Evolutionary conservation across 1,139 yeast species (phyloP).

Genomic region (Pichia sp.): DNA sequence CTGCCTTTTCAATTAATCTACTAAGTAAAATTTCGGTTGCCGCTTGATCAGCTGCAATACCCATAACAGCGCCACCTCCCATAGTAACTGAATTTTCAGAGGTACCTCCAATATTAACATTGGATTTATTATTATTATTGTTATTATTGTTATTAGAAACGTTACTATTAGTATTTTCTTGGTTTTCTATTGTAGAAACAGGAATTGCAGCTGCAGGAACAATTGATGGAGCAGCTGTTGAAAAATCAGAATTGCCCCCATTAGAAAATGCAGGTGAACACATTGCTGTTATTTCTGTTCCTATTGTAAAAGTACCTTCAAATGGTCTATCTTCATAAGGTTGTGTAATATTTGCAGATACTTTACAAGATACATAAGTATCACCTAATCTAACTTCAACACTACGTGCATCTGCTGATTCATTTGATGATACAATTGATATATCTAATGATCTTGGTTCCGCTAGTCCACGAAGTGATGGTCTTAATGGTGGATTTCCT

Average conservation of each 20-base stretch:
- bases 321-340: constrained; percentile 92
- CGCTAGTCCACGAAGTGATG: constrained; percentile 14
- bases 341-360: constrained; percentile 70
- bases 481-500: constrained; percentile 14
- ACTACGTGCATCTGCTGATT: constrained; percentile 45
- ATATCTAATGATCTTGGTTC: constrained; percentile 37
- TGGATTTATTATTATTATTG: not conserved
- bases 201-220: constrained; percentile 13
- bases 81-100: constrained; percentile 7
- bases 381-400: constrained; percentile 72
- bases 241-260: constrained; percentile 34
- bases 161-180: not conserved
- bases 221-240: constrained; percentile 14
- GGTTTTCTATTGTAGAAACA: not conserved
- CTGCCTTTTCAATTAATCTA: constrained; percentile 83
- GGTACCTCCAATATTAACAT: too few species aligned
- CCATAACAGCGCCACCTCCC: constrained; percentile 17
- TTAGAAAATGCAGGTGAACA: constrained; percentile 81
- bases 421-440: constrained; percentile 52
- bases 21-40: constrained; percentile 77
- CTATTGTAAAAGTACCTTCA: constrained; percentile 81
- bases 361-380: constrained; percentile 69
- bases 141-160: not conserved
- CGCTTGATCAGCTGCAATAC: constrained; percentile 35
- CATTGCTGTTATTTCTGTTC: constrained; percentile 85